These are phyloP conservation scores for Lycium ferocissimum DNA, from an alignment of 257 asterid genomes.

Conservation along the genomic window DNA sequence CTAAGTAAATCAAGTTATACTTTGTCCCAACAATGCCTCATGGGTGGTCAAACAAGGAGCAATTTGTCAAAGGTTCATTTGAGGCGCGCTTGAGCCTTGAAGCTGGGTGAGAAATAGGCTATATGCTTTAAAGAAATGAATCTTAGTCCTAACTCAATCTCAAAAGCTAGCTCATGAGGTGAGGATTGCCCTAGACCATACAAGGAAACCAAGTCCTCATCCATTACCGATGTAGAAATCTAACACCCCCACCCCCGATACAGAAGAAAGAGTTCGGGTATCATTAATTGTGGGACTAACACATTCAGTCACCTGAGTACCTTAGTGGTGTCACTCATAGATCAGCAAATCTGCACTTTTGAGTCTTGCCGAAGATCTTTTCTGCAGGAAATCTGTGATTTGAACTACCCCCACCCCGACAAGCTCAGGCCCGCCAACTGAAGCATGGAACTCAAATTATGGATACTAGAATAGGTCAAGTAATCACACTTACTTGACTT, in stretches of 20 bases:
- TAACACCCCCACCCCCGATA: not conserved
- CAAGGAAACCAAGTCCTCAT: not conserved
- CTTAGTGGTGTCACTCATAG: too few relatives aligned
- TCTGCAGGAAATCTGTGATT: not conserved
- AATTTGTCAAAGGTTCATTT: not conserved
- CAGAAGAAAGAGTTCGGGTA: too few relatives aligned
- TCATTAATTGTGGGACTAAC: too few relatives aligned
- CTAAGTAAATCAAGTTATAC: not conserved
- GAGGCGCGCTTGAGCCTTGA: not conserved
- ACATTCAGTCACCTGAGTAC: too few relatives aligned
- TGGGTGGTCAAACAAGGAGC: not conserved
- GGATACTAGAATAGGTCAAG: not conserved
- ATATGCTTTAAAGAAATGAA: not conserved
- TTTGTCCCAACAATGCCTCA: not conserved
- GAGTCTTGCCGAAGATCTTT: too few relatives aligned
- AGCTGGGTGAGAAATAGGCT: not conserved
- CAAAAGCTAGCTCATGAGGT: not conserved
- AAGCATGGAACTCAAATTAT: not conserved
- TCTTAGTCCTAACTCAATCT: not conserved
- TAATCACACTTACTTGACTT: too few relatives aligned
- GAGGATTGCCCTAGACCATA: not conserved
- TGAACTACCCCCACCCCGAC: not conserved
- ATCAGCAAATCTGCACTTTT: too few relatives aligned
- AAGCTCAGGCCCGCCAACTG: not conserved
- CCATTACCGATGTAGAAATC: not conserved